These are phyloP conservation scores for Fraxinus floribunda DNA, from an alignment of 305 asterid species.

Conservation along the genomic window DNA sequence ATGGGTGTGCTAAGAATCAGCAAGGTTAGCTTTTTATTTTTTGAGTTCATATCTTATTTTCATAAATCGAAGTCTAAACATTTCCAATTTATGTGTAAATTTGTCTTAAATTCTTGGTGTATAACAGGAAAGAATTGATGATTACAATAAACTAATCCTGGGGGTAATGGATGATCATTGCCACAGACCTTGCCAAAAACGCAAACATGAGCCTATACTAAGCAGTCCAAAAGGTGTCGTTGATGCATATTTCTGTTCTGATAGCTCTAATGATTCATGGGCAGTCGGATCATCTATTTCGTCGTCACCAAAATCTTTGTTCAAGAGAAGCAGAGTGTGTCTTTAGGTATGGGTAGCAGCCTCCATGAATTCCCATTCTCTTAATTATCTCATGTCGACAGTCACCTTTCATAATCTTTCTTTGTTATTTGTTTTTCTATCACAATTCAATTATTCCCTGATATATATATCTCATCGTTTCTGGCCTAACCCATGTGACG, in stretches of 20 bases:
- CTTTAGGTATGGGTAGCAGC: conserved; percentile 28
- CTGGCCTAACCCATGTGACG: conserved; percentile 24
- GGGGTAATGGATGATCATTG: conserved; percentile 42
- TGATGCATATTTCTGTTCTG: conserved; percentile 80
- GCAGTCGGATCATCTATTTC: conserved; percentile 44
- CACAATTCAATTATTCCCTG: conserved; percentile 22
- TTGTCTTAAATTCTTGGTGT: conserved; percentile 14
- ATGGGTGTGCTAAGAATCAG: conserved; percentile 40
- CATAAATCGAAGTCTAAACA: not conserved
- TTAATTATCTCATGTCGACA: conserved; percentile 21
- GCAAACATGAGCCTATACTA: conserved; percentile 54
- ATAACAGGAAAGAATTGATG: conserved; percentile 55
- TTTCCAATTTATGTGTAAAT: not conserved
- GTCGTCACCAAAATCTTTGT: conserved; percentile 36
- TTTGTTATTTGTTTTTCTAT: conserved; percentile 16
- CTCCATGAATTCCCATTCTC: conserved; percentile 20
- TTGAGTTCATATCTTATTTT: not conserved
- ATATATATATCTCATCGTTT: conserved; percentile 22
- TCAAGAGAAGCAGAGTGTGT: conserved; percentile 42
- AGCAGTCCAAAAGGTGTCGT: conserved; percentile 80
- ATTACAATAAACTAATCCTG: conserved; percentile 50
- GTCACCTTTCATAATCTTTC: conserved; percentile 25
- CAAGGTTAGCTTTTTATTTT: conserved; percentile 51
- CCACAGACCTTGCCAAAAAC: conserved; percentile 42
- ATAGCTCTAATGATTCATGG: conserved; percentile 85